Conservation (phyloP, 2,329 filamentous ascomycete genomes). For the Metarhizium album region DNA sequence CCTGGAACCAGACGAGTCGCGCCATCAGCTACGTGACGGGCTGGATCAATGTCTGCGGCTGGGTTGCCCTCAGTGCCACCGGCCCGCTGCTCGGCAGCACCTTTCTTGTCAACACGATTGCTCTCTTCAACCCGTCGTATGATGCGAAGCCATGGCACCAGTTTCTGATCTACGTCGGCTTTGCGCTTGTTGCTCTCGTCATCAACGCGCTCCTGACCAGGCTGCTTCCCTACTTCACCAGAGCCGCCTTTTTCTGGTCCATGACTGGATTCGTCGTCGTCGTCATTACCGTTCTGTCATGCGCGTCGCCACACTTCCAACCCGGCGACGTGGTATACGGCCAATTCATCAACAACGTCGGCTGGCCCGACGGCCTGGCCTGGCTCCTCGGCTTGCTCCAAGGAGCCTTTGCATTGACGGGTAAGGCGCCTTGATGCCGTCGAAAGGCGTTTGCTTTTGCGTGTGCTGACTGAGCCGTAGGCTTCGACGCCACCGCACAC, state of each 20-base stretch:
- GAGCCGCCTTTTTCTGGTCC: too few relatives aligned
- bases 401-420: slow-evolving; percentile 36
- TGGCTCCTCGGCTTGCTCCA: slow-evolving; percentile 46
- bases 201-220: slow-evolving; percentile 42
- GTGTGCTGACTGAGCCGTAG: slow-evolving; percentile 7
- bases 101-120: slow-evolving; percentile 55
- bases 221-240: slow-evolving; percentile 58
- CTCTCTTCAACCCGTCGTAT: slow-evolving; percentile 48
- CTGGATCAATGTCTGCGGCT: slow-evolving; percentile 64
- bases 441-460: not conserved
- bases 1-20: slow-evolving; percentile 48
- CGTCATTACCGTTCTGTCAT: slow-evolving; percentile 56
- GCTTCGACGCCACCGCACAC: slow-evolving; percentile 38
- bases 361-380: slow-evolving; percentile 56
- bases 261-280: slow-evolving; percentile 63
- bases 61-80: slow-evolving; percentile 59
- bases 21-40: slow-evolving; percentile 60
- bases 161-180: slow-evolving; percentile 60
- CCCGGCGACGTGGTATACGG: slow-evolving; percentile 56
- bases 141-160: slow-evolving; percentile 55
- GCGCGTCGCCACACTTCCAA: slow-evolving; percentile 53
- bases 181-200: slow-evolving; percentile 50
- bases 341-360: slow-evolving; percentile 55
- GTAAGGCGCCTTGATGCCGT: slow-evolving; percentile 5
- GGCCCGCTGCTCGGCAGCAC: slow-evolving; percentile 57